These are phyloP conservation scores for Aspergillus campestris DNA, from an alignment of 495 filamentous ascomycete genomes.

Conservation along the genomic window DNA sequence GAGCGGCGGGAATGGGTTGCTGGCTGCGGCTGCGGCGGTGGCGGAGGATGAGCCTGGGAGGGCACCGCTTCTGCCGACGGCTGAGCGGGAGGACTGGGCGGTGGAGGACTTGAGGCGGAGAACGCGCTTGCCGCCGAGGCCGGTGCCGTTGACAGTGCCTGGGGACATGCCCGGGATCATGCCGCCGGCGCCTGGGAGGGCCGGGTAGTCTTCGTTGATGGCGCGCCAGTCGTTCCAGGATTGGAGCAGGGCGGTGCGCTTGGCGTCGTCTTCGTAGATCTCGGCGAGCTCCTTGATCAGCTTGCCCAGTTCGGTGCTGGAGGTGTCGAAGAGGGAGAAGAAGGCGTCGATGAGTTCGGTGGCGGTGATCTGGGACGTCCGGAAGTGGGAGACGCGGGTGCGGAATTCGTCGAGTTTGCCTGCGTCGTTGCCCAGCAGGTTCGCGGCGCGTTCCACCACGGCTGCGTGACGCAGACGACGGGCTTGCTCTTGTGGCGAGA, in stretches of 20 bases:
- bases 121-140: constrained; percentile 45
- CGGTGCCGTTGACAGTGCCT: constrained; percentile 27
- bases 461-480: constrained; percentile 61
- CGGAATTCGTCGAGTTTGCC: constrained; percentile 72
- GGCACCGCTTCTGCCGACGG: constrained; percentile 40
- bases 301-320: constrained; percentile 71
- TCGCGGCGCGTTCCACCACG: constrained; percentile 76
- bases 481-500: constrained; percentile 69
- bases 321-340: constrained; percentile 73
- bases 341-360: constrained; percentile 73
- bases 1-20: constrained; percentile 40
- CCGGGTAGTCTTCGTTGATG: constrained; percentile 93
- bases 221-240: constrained; percentile 93
- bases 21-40: constrained; percentile 19
- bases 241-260: constrained; percentile 61
- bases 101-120: constrained; percentile 71
- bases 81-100: constrained; percentile 59
- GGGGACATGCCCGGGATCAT: constrained; percentile 42
- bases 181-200: constrained; percentile 65
- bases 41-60: constrained; percentile 24
- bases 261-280: constrained; percentile 75
- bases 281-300: constrained; percentile 89
- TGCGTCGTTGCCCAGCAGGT: constrained; percentile 65
- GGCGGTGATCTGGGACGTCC: constrained; percentile 55
- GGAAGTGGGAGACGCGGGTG: constrained; percentile 64